A percentile compares a stretch with the other conserved stretches of the same genome.
Conservation (phyloP, 768 basidiomycete genomes). For the Lanmaoa pseudosensibilis region DNA sequence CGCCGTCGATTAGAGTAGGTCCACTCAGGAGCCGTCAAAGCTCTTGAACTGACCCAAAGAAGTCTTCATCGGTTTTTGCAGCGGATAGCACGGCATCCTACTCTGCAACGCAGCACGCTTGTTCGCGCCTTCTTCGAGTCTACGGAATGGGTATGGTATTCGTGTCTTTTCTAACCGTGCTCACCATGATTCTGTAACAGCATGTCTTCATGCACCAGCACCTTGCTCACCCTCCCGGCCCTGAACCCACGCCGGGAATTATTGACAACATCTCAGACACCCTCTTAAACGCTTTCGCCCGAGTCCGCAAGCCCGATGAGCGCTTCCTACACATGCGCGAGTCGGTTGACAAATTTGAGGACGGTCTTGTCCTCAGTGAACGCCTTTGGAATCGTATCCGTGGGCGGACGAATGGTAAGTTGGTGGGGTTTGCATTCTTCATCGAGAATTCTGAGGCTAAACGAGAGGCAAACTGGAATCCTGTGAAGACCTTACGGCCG, state of each 20-base stretch:
- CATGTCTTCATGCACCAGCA: constrained; percentile 98
- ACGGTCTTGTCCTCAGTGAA: constrained; percentile 81
- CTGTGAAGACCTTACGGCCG: constrained; percentile 90
- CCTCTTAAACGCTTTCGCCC: constrained; percentile 92
- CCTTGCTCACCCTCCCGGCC: constrained; percentile 84
- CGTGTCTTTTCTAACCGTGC: neutral
- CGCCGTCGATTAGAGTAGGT: constrained; percentile 82
- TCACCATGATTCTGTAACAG: constrained; percentile 41
- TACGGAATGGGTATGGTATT: constrained; percentile 87
- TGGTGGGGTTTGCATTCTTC: constrained; percentile 25
- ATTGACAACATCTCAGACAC: constrained; percentile 97
- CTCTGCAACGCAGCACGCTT: constrained; percentile 85
- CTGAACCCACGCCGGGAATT: constrained; percentile 75
- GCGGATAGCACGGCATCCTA: constrained; percentile 90
- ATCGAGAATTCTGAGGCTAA: constrained; percentile 71
- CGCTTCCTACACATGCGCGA: constrained; percentile 92
- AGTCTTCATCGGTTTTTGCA: constrained; percentile 93
- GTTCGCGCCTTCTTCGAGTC: constrained; percentile 95
- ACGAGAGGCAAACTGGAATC: constrained; percentile 80
- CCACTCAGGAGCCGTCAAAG: neutral
- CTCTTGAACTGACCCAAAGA: constrained; percentile 7
- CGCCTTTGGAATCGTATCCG: constrained; percentile 77
- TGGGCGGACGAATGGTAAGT: constrained; percentile 83
- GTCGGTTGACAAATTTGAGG: constrained; percentile 93
- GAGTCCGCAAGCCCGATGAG: constrained; percentile 95